A percentile compares a stretch with the other conserved stretches of the same genome.
These are phyloP conservation scores for Scenedesmus sp. DNA, from an alignment of 163 green algal species.

Conservation along the genomic window DNA sequence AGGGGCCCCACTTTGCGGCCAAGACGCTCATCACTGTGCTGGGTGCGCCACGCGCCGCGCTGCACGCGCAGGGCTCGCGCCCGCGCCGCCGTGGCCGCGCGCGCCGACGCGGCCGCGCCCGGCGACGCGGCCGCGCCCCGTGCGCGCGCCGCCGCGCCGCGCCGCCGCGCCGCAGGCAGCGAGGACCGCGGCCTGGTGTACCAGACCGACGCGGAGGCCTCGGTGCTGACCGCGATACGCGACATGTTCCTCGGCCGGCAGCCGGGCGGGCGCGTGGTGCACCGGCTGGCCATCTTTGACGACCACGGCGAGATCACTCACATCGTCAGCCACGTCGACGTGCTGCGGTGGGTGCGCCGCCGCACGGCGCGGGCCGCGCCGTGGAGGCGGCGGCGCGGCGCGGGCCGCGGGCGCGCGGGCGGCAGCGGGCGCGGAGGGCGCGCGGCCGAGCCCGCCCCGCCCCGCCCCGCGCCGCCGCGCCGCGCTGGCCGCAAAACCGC, in stretches of 20 bases:
- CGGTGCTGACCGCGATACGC: constrained; percentile 63
- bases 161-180: constrained; percentile 53
- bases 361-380: not conserved
- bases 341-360: constrained; percentile 59
- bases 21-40: constrained; percentile 70
- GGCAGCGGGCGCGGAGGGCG: too few relatives aligned
- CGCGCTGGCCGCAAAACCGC: too few relatives aligned
- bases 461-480: too few relatives aligned
- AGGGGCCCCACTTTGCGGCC: constrained; percentile 65
- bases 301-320: constrained; percentile 70
- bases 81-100: too few relatives aligned
- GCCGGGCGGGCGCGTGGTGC: constrained; percentile 49
- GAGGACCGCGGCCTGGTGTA: constrained; percentile 77
- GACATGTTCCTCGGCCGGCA: constrained; percentile 43
- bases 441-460: too few relatives aligned
- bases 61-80: too few relatives aligned
- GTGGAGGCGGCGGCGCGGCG: too few relatives aligned
- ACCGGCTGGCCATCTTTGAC: constrained; percentile 85
- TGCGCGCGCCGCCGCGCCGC: too few relatives aligned
- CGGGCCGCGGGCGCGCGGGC: too few relatives aligned
- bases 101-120: too few relatives aligned
- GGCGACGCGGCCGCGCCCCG: too few relatives aligned
- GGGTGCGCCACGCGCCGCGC: constrained; percentile 35
- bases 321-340: constrained; percentile 77
- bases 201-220: constrained; percentile 55